Conservation (phyloP, 257 asterid species). For the Solanum sparsipilum region DNA sequence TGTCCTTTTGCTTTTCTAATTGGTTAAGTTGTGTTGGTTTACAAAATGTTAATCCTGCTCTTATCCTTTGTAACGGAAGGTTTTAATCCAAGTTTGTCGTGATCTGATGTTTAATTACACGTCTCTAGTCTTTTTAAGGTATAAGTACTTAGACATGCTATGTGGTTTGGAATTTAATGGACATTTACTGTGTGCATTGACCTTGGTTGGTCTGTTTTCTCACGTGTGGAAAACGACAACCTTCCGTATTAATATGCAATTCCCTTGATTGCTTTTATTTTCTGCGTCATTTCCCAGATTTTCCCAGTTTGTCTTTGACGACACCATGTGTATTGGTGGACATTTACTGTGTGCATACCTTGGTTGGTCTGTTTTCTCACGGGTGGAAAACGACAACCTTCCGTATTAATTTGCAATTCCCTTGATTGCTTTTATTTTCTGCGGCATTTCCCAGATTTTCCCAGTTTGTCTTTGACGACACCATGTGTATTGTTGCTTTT, state of each 20-base stretch:
- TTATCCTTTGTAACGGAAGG: background rate
- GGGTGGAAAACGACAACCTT: background rate
- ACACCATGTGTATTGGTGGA: background rate
- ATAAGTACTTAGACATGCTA: background rate
- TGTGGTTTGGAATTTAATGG: background rate
- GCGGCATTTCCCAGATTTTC: background rate
- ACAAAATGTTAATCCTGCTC: background rate
- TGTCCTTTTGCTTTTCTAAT: background rate
- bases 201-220: background rate
- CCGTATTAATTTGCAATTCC: background rate
- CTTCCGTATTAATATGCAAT: background rate
- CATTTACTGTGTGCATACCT: background rate
- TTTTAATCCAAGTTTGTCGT: background rate
- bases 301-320: background rate
- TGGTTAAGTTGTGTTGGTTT: background rate
- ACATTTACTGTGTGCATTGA: background rate
- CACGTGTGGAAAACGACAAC: background rate
- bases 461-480: background rate
- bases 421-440: background rate
- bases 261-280: background rate
- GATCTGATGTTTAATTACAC: background rate
- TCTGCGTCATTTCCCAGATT: background rate
- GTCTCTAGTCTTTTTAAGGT: background rate
- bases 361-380: background rate
- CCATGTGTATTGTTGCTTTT: background rate